Base-by-base conservation (phyloP, 805 yeast genomes). In the Ogataea kodamae region DNA sequence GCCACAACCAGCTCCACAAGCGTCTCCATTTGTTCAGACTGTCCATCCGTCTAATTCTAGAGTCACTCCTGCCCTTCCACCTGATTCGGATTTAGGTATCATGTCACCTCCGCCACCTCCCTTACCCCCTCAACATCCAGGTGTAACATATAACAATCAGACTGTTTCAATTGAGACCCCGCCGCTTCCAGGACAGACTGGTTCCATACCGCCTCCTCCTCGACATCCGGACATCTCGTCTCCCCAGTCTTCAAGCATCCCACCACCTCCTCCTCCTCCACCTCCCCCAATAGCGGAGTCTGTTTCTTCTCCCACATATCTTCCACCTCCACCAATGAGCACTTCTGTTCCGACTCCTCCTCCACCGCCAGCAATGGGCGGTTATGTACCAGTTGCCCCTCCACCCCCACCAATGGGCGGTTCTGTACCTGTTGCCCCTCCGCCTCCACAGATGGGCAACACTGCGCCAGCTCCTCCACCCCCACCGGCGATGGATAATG, bases 361-460 rank as follows among this genome's bases (percentile, higher is more conserved):
- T 4, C 32, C 25, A 13, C 25, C 32, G 13, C 25, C 32, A 14
- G 17, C 12, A 11, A 14, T 10, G 23, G 9, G 14, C 19, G 9
- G 25, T 8, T n/a, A n/a, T n/a, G 20, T 20, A 5, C 25, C 32
- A n/a, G 13, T 18, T 12, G 57, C 65, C 13, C 57, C 64, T 3
- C 61, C 71, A 6, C 68, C 67, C 7, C 67, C 63, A 18, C 60
- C 59, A 5, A 62, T 62, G 24, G 50, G 70, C 40, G 65, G 26
- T 14, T 33, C 33, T 9, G 17, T 30, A 11, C 38, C 41, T 5
- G 24, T 17, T 18, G 29, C 43, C 14, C 33, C 43, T 5, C 29
- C 38, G 21, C 27, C 39, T 17, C 37, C 38, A 8, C 51, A 45
- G 9, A 18, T 18, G 21, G 20, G 8, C 14, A n/a, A n/a, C n/a